These are phyloP conservation scores for Poterioochromonas sp. DNA, from an alignment of 352 stramenopile genomes.

Conservation along the genomic window DNA sequence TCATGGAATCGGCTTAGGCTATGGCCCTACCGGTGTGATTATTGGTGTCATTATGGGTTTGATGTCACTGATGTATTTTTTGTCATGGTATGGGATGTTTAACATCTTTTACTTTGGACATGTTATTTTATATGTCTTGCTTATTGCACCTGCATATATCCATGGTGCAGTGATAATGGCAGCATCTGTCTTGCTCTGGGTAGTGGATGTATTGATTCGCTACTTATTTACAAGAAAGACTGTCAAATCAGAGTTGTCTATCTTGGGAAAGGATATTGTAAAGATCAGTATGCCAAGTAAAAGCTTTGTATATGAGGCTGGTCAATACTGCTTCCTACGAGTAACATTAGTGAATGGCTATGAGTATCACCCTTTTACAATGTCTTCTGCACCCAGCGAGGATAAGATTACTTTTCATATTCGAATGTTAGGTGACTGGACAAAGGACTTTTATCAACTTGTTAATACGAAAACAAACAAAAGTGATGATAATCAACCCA, in stretches of 20 bases:
- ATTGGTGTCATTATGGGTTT: not conserved
- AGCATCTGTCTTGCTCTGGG: not conserved
- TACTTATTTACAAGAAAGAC: not conserved
- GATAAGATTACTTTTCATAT: constrained; percentile 58
- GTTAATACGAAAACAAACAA: constrained; percentile 48
- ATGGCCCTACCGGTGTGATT: not conserved
- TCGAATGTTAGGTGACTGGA: constrained; percentile 60
- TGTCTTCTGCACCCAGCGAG: constrained; percentile 61
- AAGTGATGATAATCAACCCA: constrained; percentile 36
- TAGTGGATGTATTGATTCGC: not conserved
- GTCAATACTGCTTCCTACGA: constrained; percentile 60
- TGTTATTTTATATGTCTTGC: not conserved
- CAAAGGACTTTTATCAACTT: constrained; percentile 50
- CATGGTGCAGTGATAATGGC: not conserved
- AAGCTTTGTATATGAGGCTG: constrained; percentile 18
- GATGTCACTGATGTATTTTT: not conserved
- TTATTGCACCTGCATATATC: not conserved
- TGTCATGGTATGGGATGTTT: not conserved
- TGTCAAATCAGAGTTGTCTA: not conserved
- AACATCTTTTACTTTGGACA: not conserved
- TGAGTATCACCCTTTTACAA: constrained; percentile 69
- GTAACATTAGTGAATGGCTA: constrained; percentile 56
- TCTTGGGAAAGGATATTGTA: not conserved
- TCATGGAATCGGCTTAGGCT: not conserved
- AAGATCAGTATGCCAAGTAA: not conserved